Base-by-base conservation (phyloP, 1,284 basidiomycete genomes). In the Malassezia dermatis region DNA sequence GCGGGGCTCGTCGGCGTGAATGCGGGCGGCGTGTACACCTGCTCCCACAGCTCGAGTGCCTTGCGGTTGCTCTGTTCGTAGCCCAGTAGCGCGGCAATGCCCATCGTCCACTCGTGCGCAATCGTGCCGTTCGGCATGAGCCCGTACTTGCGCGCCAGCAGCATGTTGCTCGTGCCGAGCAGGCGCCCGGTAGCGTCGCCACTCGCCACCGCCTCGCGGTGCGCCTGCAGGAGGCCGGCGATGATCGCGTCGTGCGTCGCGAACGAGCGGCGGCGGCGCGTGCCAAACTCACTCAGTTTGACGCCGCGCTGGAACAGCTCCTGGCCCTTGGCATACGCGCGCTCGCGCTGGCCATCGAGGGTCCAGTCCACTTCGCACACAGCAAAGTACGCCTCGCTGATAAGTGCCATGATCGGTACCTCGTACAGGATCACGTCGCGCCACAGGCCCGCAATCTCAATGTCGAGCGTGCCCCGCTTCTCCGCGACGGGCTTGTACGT, bases 391-490 rank as follows among this genome's bases (percentile, higher is more conserved):
- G 81, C 81, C 77, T 89, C 83, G 76, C 87, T 87, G 44, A 90
- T 78, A 63, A 84, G 85, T 8, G 88, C 84, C 88, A 95, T 89
- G 43, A 95, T 78, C 1, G 89, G 90, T 0, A 96, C 89, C 76
- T 98, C 93, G 83, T 94, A 99, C 17, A 95, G 77, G 57, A 98
- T 95, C 7, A 87, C 83, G 61, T 95, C 89, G 0, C 78, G 78
- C 93, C 94, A 99, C 3, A 80, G 80, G 0, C 93, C 93, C 27
- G 73, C 71, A 10, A 84, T 82, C 54, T 82, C 80, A 57, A 96
- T 84, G 50, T 85, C 82, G 34, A 96, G 78, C 53, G 80, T 76
- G 0, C 93, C 93, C 51, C 76, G 75, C 24, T 44, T 60, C 35
- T 15, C 57, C 37, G 51, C 81, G 78, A 1, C 77, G 72, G 17